Conservation (phyloP, 164 flowering plant species). For the Umbellularia californica region DNA sequence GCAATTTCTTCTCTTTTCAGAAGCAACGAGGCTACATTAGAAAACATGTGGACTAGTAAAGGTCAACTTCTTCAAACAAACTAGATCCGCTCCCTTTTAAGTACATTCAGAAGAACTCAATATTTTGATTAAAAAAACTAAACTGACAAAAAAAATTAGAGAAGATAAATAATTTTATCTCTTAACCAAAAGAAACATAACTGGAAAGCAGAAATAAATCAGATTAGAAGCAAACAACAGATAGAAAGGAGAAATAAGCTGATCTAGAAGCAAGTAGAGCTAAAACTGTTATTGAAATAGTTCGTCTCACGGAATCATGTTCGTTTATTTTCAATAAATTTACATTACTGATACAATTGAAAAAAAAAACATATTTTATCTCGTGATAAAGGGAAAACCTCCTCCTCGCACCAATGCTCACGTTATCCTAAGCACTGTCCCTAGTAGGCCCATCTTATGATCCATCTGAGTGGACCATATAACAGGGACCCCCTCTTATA, state of each 20-base stretch:
- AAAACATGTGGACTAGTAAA: constrained; percentile 8
- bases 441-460: too few relatives aligned
- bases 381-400: too few relatives aligned
- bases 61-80: background rate
- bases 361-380: too few relatives aligned
- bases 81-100: background rate
- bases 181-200: background rate
- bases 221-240: background rate
- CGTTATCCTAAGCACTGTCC: too few relatives aligned
- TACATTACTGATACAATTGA: too few relatives aligned
- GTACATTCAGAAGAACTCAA: background rate
- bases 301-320: too few relatives aligned
- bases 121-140: background rate
- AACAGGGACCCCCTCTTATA: too few relatives aligned
- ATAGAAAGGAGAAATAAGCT: background rate
- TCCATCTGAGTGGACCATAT: too few relatives aligned
- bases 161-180: background rate
- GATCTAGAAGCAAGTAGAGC: background rate
- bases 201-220: background rate
- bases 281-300: too few relatives aligned
- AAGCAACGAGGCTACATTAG: constrained; percentile 61
- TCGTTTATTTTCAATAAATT: too few relatives aligned
- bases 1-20: constrained; percentile 45
- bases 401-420: too few relatives aligned
- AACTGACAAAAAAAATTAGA: background rate